Percentiles rank a stretch among this genome's conserved stretches.
Conservation (phyloP, 2,329 filamentous ascomycete genomes). For the Elsinoe batatas region DNA sequence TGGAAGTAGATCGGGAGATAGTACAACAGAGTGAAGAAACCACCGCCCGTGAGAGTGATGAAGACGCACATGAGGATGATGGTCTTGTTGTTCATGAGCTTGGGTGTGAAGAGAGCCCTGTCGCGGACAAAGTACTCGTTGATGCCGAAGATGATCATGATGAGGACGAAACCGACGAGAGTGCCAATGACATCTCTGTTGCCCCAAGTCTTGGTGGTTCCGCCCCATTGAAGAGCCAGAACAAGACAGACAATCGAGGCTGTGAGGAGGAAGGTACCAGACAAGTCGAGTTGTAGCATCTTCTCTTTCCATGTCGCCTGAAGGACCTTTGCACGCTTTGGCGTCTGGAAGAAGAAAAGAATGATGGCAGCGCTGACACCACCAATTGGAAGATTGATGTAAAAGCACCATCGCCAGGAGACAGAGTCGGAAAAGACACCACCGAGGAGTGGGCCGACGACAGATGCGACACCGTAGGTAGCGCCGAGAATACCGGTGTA, state of each 20-base stretch:
- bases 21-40: conserved; percentile 19
- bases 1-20: conserved; percentile 26
- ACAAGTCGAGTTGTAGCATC: conserved; percentile 37
- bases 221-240: conserved; percentile 16
- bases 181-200: conserved; percentile 34
- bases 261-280: conserved; percentile 34
- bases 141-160: conserved; percentile 28
- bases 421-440: conserved; percentile 38
- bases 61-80: conserved; percentile 29
- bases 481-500: conserved; percentile 26
- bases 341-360: conserved; percentile 31
- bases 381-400: conserved; percentile 46
- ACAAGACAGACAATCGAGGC: conserved; percentile 21
- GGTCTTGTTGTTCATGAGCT: conserved; percentile 31
- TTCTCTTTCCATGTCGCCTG: conserved; percentile 27
- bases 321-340: conserved; percentile 21
- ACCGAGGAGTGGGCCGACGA: conserved; percentile 43
- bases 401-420: conserved; percentile 42
- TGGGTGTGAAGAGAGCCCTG: conserved; percentile 31
- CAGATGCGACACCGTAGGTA: conserved; percentile 33
- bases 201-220: conserved; percentile 30
- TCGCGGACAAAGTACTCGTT: conserved; percentile 32
- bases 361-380: conserved; percentile 27
- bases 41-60: conserved; percentile 26
- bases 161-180: conserved; percentile 35